Base-by-base conservation (phyloP, 2,329 filamentous ascomycete species). In the Fusarium euwallaceae region DNA sequence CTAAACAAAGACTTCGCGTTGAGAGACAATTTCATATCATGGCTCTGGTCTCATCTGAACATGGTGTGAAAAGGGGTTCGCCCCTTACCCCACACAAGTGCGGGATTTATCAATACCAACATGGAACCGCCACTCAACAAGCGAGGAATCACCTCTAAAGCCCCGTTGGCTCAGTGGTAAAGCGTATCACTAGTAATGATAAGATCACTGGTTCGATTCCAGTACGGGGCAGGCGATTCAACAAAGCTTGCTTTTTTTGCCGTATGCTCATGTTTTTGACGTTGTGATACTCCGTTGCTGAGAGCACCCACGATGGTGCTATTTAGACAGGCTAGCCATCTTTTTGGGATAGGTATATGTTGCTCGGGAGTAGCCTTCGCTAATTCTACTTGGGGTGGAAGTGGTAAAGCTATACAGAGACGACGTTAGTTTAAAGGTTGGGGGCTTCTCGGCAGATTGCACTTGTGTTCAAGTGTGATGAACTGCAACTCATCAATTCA, bases 131-230 rank as follows among this genome's bases (percentile, higher is more conserved):
- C 9, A 2, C 4, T 7, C 2, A 72, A 51, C 56, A 63, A 72
- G 3, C 36, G 41, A 71, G 64, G 56, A 69, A 62, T 68, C 67
- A 65, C 66, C 56, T 71, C 53, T 69, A 2, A 76, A 72, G 74
- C 74, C 74, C 71, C 74, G 74, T 76, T 76, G 74, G 74, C 74
- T 76, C 55, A 76, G 74, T 76, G 74, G 74, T 76, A 76, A 72
- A 76, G 74, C 74, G 74, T 74, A 76, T 76, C 73, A 76, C 74
- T 76, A 76, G 74, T 55, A 55, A 55, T 55, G 51, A 55, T 55
- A 55, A 55, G 51, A 55, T 55, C 51, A 55, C 51, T 55, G 51
- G 51, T 55, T 55, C 51, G 51, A 55, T 55, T 55, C 51, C 51
- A 55, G 51, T 55, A 55, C 51, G 51, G 51, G 51, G 51, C 51